Evolutionary conservation across 2,329 filamentous ascomycete genomes (phyloP).

Genomic region (Fusarium sp.): DNA sequence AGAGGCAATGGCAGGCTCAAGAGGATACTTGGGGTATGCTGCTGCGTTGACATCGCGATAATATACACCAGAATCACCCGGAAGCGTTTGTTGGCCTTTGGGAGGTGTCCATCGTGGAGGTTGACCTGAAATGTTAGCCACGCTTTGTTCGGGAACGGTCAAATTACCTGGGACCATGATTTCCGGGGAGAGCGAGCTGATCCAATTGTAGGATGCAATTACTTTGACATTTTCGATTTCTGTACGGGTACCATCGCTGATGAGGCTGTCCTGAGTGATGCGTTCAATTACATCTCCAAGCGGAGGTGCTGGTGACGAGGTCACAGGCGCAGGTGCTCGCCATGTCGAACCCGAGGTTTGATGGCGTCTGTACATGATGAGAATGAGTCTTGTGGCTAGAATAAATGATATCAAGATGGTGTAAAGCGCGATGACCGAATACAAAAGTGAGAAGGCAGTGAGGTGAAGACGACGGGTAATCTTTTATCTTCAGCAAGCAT

Average conservation of each 20-base stretch:
- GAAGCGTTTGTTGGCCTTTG: not conserved
- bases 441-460: not conserved
- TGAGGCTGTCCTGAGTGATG: conserved; percentile 27
- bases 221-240: conserved; percentile 56
- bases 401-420: no score
- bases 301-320: conserved; percentile 33
- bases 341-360: not conserved
- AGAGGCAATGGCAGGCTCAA: conserved; percentile 63
- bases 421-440: not conserved
- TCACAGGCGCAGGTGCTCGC: not conserved
- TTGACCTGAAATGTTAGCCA: conserved; percentile 35
- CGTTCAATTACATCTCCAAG: conserved; percentile 44
- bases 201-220: conserved; percentile 66
- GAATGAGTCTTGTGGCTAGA: not conserved
- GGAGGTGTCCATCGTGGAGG: conserved; percentile 45
- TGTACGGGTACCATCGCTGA: not conserved
- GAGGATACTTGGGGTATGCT: conserved; percentile 62
- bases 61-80: conserved; percentile 61
- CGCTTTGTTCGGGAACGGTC: fast-evolving
- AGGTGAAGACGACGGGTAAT: not conserved
- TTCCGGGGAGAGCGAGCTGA: conserved; percentile 56
- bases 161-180: conserved; percentile 60
- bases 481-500: conserved; percentile 9
- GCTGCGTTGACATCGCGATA: conserved; percentile 69
- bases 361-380: conserved; percentile 4